Evolutionary conservation across 345 rosid genomes (phyloP).

Genomic region (Camelina laxa): DNA sequence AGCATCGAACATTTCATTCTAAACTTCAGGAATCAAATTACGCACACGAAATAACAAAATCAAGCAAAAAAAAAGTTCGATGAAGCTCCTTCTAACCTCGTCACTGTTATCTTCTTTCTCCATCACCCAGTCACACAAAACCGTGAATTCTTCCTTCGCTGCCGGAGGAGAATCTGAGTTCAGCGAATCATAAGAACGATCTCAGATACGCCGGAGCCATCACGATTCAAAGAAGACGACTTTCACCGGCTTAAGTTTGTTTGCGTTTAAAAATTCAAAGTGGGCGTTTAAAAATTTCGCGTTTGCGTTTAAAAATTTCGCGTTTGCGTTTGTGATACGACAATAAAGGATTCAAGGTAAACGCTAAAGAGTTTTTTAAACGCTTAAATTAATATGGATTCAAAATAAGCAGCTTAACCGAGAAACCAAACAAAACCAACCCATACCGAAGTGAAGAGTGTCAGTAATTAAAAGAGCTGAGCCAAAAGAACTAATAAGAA

Average conservation of each 20-base stretch:
- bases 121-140: constrained; percentile 20
- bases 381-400: not conserved
- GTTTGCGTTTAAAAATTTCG: constrained; percentile 9
- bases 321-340: no score
- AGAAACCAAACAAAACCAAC: not conserved
- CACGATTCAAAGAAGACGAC: constrained; percentile 18
- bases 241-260: not conserved
- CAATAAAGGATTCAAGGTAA: no score
- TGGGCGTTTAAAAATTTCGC: constrained; percentile 3
- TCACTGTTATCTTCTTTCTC: constrained; percentile 30
- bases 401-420: not conserved
- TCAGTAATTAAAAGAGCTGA: not conserved
- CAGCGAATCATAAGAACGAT: constrained; percentile 17
- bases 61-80: not conserved
- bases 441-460: not conserved
- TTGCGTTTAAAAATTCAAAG: not conserved
- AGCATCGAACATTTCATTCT: not conserved
- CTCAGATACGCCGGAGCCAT: constrained; percentile 16
- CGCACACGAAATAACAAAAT: constrained; percentile 12
- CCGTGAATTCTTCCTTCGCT: not conserved
- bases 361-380: not conserved
- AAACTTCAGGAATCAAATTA: constrained; percentile 20
- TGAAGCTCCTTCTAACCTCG: constrained; percentile 32
- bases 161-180: constrained; percentile 13
- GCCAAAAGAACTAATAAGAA: constrained; percentile 17